These are phyloP conservation scores for Calocera cornea DNA, from an alignment of 768 basidiomycete genomes.

Conservation along the genomic window DNA sequence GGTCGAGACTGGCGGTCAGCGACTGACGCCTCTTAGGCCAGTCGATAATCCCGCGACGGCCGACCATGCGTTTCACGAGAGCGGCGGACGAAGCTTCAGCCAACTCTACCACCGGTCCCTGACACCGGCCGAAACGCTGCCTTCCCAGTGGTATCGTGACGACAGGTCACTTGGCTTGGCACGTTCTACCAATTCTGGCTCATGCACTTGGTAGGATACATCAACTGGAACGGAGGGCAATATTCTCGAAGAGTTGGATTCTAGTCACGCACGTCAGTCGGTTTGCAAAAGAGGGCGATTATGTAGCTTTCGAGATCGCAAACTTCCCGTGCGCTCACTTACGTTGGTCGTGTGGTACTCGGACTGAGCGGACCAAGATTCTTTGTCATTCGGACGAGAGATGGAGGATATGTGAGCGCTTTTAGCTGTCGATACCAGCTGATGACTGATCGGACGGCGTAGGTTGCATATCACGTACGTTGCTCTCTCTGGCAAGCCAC, in stretches of 20 bases:
- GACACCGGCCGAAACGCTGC: background rate
- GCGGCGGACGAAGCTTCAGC: background rate
- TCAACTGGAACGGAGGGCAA: background rate
- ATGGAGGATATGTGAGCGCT: background rate
- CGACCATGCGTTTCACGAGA: background rate
- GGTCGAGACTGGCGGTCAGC: background rate
- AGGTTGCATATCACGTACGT: background rate
- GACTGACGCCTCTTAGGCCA: background rate
- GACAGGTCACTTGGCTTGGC: background rate
- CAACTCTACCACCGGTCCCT: background rate
- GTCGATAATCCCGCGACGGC: background rate
- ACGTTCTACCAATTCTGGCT: background rate
- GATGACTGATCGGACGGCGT: background rate
- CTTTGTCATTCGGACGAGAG: conserved; percentile 1
- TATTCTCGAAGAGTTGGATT: conserved; percentile 2
- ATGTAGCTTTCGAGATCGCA: background rate
- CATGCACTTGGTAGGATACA: background rate
- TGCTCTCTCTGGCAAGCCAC: background rate
- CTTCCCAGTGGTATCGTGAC: conserved; percentile 2
- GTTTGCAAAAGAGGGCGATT: background rate
- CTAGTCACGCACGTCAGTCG: background rate
- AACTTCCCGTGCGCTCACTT: background rate
- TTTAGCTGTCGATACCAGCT: background rate
- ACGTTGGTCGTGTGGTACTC: background rate
- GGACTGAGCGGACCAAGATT: background rate